Evolutionary conservation across 2,329 filamentous ascomycete species (phyloP), one percentile per base, ranked within the genome.

Genomic region (Cordyceps fumosorosea): DNA sequence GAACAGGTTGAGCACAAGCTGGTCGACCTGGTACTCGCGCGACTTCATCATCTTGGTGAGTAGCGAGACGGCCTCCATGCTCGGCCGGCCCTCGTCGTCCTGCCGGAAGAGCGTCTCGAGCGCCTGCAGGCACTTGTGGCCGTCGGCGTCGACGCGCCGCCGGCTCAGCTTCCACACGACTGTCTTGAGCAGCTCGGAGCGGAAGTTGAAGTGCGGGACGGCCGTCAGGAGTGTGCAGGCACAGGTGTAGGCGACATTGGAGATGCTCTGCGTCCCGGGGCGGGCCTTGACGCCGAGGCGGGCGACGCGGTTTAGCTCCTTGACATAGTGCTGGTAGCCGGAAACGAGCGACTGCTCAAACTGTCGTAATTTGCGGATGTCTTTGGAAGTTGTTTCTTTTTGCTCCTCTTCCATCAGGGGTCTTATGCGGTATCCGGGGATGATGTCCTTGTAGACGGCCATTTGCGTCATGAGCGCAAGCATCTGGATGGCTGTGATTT

Each of bases 141-240:
- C 95, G 65, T 96, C 88, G 2, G 81, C 81, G 70, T 96, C 90
- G 1, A 90, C 77, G 60, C 82, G 84, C 67, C 86, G 85, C 62
- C 81, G 84, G 69, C 90, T 92, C 42, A 99, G 80, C 73, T 95
- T 95, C 67, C 87, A 86, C 24, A 96, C 87, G 16, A 99, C 73
- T 63, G 98, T 93, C 74, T 90, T 91, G 64, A 99, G 78, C 59
- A 99, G 79, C 59, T 99, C 93, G 55, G 82, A 84, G 47, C 95
- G 88, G 75, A 96, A 97, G 79, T 99, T 99, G 84, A 99, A 99
- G 77, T 99, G 96, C 3, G 95, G 91, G 0, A 97, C 92, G 1
- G 89, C 82, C 22, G 84, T 85, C 47, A 98, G 76, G 18, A 99
- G 81, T 34, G 84, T 89, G 75, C 92, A 96, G 2, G 89, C 88